These are phyloP conservation scores for Yamadazyma insecticola DNA, from an alignment of 805 yeast species.

Conservation along the genomic window DNA sequence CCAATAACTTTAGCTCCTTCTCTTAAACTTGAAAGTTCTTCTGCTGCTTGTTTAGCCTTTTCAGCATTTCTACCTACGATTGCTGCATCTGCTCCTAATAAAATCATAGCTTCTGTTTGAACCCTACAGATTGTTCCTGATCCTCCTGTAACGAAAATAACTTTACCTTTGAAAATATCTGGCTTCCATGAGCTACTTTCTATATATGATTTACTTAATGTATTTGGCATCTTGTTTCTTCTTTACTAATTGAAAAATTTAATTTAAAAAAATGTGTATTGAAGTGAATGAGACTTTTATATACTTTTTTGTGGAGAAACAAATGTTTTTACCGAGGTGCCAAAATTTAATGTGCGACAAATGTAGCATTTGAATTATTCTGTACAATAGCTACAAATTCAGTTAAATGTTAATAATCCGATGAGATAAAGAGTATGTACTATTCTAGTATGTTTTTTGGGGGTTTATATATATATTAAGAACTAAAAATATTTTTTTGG, in stretches of 20 bases:
- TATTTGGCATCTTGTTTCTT: not conserved
- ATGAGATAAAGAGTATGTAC: no score
- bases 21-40: constrained; percentile 55
- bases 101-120: constrained; percentile 79
- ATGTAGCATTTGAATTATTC: no score
- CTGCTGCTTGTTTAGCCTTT: constrained; percentile 65
- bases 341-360: no score
- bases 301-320: not conserved
- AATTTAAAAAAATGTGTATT: no score
- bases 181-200: constrained; percentile 42
- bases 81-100: constrained; percentile 82
- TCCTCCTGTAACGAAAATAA: constrained; percentile 90
- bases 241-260: not conserved
- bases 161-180: constrained; percentile 75
- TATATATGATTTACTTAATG: constrained; percentile 28
- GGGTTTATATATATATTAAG: no score
- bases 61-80: constrained; percentile 73
- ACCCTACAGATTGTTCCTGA: constrained; percentile 94
- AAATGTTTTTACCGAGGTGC: not conserved
- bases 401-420: no score
- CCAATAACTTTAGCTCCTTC: constrained; percentile 67
- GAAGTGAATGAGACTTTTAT: not conserved
- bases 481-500: no score
- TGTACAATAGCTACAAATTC: no score
- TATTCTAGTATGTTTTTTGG: no score